Evolutionary conservation across 225 moss, liverwort and hornwort genomes (phyloP), one percentile per base, ranked within the genome.

Genomic region (Sphagnum tenellum): DNA sequence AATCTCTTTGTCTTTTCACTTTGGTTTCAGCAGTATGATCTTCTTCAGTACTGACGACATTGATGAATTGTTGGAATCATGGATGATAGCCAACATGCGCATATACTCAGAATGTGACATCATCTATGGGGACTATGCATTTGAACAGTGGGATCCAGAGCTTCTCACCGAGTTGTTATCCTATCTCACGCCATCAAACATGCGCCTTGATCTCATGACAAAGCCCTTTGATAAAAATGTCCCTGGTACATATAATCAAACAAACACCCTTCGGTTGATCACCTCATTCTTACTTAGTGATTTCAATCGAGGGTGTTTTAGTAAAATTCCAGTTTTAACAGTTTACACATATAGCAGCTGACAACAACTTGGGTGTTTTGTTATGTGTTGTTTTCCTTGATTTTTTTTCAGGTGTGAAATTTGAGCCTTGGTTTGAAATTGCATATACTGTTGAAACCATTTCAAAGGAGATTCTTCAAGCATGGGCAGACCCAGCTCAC

Each of bases 371-470:
- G 29, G 29, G 29, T 29, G 29, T 29, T 29, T 29, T 29, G 29
- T 29, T 29, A 29, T 29, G 29, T 29, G 29, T 29, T 29, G 6
- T 58, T 5, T 44, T 58, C 57, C n/a, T 11, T 3, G 57, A 12
- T 7, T 10, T 12, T 8, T 66, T 63, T 52, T 61, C 78, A 85
- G 85, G 70, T 74, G 69, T 85, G 69, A 71, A 74, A 66, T 69
- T 72, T 51, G 85, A 85, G 70, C 85, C 85, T 63, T 85, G 85
- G 85, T 85, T 85, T 63, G 78, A 79, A 60, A 78, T 81, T 8
- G 59, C 71, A 1, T 85, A 72, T 61, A 76, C 12, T 64, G 81
- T 81, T 14, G 78, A 74, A 66, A 72, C 50, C 8, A 58, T 82
- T 56, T 66, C 79, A 51, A 57, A 57, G 47, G 56, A 59, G 5